These are phyloP conservation scores for Fennellomyces sp. DNA, from an alignment of 371 early-diverging fungal genomes.

Conservation along the genomic window DNA sequence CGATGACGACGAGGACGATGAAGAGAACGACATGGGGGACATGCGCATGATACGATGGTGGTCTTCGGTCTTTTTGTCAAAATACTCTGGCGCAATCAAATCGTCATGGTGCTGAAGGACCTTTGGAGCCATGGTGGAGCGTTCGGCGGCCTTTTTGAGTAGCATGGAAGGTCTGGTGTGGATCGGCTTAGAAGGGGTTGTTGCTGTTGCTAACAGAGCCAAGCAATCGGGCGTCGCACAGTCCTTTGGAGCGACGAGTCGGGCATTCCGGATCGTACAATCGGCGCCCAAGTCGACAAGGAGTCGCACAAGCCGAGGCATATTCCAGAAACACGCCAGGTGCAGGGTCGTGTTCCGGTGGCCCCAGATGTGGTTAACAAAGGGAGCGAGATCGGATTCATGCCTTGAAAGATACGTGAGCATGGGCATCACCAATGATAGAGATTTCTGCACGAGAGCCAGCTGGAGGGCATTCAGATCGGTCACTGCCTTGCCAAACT, in stretches of 20 bases:
- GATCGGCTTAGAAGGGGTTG: not conserved
- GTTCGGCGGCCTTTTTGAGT: constrained; percentile 22
- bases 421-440: not conserved
- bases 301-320: constrained; percentile 43
- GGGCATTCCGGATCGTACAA: constrained; percentile 27
- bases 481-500: constrained; percentile 22
- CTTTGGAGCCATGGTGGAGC: not conserved
- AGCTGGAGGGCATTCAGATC: constrained; percentile 26
- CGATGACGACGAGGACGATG: constrained; percentile 18
- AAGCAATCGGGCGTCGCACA: constrained; percentile 30
- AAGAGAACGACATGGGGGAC: constrained; percentile 18
- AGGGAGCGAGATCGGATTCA: constrained; percentile 22
- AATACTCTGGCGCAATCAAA: not conserved
- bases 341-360: constrained; percentile 41
- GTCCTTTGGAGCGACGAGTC: constrained; percentile 36
- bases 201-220: constrained; percentile 15
- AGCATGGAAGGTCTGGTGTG: constrained; percentile 16
- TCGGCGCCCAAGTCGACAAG: constrained; percentile 41
- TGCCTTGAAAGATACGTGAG: no score
- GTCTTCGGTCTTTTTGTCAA: not conserved
- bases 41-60: constrained; percentile 6
- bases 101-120: not conserved
- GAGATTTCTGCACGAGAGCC: constrained; percentile 8
- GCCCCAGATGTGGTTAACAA: constrained; percentile 38
- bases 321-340: constrained; percentile 43